Percentiles rank a stretch among this genome's conserved stretches.
These are phyloP conservation scores for Kokia cookei DNA, from an alignment of 441 rosid species.

Conservation along the genomic window DNA sequence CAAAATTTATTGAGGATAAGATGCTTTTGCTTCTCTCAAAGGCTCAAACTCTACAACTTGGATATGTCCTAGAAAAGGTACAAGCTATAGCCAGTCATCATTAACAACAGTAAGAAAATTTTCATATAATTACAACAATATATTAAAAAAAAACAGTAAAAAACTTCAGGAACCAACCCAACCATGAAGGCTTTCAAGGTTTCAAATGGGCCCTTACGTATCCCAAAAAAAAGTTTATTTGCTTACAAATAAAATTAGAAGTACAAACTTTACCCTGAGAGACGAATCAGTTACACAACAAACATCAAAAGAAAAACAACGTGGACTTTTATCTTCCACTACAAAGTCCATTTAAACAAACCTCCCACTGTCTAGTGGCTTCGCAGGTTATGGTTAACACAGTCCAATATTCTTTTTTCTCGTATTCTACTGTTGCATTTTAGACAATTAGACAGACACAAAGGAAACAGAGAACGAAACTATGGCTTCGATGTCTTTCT, in stretches of 20 bases:
- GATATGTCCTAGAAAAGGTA: neutral
- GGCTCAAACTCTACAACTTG: neutral
- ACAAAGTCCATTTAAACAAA: neutral
- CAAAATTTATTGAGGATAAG: no score
- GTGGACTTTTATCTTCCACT: conserved; percentile 2
- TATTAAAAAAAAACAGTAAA: neutral
- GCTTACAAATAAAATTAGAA: neutral
- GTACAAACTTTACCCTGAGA: neutral
- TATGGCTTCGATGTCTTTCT: conserved; percentile 42
- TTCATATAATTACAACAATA: no score
- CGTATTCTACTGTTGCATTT: neutral
- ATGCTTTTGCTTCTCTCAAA: neutral
- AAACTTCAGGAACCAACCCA: neutral
- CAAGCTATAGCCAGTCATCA: neutral
- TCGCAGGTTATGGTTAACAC: neutral
- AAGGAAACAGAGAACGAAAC: neutral
- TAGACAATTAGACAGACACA: neutral
- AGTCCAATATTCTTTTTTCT: neutral
- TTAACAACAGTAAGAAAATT: neutral
- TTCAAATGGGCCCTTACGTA: neutral
- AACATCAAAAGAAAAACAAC: neutral
- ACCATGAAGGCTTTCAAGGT: neutral
- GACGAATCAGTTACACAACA: no score
- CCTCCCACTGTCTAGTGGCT: neutral
- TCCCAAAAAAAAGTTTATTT: neutral